These are phyloP conservation scores for Puccinia hordei DNA, from an alignment of 1,284 basidiomycete genomes.

Conservation along the genomic window DNA sequence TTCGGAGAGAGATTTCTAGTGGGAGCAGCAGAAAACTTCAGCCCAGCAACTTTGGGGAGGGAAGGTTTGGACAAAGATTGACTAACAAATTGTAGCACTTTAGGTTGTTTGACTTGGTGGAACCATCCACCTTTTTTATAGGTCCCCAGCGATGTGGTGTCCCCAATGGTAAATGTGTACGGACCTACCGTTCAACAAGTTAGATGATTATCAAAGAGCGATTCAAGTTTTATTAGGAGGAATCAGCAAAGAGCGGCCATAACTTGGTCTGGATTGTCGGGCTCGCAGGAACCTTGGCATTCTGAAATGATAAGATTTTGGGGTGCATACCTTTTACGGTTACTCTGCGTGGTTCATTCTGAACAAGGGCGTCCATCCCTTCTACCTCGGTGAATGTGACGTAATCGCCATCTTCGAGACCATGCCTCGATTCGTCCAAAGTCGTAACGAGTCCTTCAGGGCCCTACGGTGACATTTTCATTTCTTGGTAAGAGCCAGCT, in stretches of 20 bases:
- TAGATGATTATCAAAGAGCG: neutral
- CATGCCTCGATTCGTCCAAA: conserved; percentile 94
- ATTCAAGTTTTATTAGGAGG: neutral
- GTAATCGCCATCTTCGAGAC: conserved; percentile 95
- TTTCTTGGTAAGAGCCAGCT: neutral
- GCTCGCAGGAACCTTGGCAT: neutral
- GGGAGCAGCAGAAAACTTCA: neutral
- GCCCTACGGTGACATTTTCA: conserved; percentile 57
- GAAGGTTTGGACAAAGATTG: neutral
- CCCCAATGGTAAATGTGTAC: conserved; percentile 91
- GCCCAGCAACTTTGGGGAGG: neutral
- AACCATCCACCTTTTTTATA: conserved; percentile 93
- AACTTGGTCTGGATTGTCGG: neutral
- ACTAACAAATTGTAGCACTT: conserved; percentile 74
- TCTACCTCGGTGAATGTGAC: conserved; percentile 97
- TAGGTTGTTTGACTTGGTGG: conserved; percentile 99
- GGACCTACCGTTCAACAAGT: conserved; percentile 63
- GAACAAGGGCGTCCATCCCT: conserved; percentile 90
- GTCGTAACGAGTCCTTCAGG: conserved; percentile 90
- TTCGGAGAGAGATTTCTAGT: conserved; percentile 82
- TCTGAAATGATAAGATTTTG: neutral
- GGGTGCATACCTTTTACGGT: conserved; percentile 71
- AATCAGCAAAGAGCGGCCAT: neutral
- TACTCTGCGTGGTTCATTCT: conserved; percentile 85
- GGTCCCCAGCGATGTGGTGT: conserved; percentile 74